phyloP scores from a whole-genome alignment of 139 green algal genomes.

The Haematococcus sp. region DNA sequence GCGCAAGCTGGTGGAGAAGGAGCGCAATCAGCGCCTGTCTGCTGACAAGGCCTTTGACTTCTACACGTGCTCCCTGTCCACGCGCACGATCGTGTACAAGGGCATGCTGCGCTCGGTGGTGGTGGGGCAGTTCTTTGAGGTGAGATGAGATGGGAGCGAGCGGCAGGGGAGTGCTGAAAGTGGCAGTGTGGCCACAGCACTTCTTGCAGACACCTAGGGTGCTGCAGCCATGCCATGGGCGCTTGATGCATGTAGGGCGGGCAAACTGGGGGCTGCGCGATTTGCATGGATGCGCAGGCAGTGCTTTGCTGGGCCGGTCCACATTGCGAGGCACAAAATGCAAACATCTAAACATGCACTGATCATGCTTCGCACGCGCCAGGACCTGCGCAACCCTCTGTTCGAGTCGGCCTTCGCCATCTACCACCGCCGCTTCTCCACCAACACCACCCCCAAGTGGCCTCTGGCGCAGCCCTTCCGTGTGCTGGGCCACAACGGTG shows the following conservation, averaged over 20 bases:
- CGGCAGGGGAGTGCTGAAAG: no score
- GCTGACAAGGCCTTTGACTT: constrained; percentile 67
- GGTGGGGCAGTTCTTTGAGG: constrained; percentile 80
- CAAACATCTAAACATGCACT: no score
- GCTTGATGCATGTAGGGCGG: no score
- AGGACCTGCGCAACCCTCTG: constrained; percentile 84
- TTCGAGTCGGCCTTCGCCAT: constrained; percentile 92
- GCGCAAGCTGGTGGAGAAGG: constrained; percentile 91
- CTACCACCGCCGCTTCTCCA: constrained; percentile 99
- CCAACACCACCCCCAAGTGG: constrained; percentile 99
- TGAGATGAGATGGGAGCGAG: no score
- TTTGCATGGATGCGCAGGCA: no score
- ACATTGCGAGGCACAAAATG: no score
- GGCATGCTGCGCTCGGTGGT: constrained; percentile 89
- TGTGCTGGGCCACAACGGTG: constrained; percentile 98
- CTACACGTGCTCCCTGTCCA: constrained; percentile 89
- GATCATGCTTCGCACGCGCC: not conserved
- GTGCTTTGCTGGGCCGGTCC: no score
- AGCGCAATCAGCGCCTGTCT: constrained; percentile 46
- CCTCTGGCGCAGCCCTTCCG: constrained; percentile 98
- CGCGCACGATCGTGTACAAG: constrained; percentile 97
- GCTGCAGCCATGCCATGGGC: no score
- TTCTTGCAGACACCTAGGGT: no score
- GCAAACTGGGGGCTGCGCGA: no score
- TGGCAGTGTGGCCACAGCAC: no score